phyloP scores from a whole-genome alignment of 208 protist species.

The Crithidia brevicula region DNA sequence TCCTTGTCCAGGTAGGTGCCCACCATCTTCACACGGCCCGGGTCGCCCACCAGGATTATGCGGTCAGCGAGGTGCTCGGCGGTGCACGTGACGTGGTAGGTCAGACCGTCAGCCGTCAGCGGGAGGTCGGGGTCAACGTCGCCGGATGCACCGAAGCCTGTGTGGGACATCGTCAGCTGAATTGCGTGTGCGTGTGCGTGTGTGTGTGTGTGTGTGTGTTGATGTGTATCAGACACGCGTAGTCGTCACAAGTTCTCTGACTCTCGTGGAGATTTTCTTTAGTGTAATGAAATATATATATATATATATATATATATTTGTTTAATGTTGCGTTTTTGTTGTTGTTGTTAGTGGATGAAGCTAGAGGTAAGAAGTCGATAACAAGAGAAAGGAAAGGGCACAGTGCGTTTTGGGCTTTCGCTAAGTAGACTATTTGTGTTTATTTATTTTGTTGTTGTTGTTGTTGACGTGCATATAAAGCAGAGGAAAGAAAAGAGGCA shows the following conservation, averaged over 20 bases:
- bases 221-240: background rate
- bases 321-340: no score
- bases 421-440: no score
- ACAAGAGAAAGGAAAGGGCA: no score
- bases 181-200: background rate
- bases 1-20: slow-evolving; percentile 56
- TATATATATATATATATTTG: no score
- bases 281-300: no score
- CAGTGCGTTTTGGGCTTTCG: no score
- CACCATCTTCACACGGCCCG: slow-evolving; percentile 63
- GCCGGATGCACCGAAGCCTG: slow-evolving; percentile 28
- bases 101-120: slow-evolving; percentile 59
- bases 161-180: slow-evolving; percentile 34
- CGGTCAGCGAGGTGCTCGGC: slow-evolving; percentile 62
- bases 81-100: slow-evolving; percentile 64
- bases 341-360: no score
- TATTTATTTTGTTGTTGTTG: no score
- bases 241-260: background rate
- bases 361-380: no score
- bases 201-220: background rate
- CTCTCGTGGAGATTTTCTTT: no score
- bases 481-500: background rate
- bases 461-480: no score
- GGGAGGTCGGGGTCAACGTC: slow-evolving; percentile 71
- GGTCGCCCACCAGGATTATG: slow-evolving; percentile 79